Percentiles rank a stretch among this genome's conserved stretches.
Conservation (phyloP, 176 grass and related monocot species). For the Themeda triandra region DNA sequence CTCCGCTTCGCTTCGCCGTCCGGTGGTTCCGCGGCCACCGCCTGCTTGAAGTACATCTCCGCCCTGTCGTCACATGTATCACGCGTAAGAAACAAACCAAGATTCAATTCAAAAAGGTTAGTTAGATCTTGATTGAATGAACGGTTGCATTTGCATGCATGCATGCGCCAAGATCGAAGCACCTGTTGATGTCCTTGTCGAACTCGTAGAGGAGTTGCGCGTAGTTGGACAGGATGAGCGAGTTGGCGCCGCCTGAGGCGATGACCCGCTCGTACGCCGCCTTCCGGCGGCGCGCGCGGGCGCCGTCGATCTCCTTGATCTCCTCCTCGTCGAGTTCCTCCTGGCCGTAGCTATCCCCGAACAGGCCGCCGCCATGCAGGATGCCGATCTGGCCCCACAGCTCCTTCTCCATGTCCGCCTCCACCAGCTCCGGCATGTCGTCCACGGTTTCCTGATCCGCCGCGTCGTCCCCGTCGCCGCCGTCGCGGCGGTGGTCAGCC, state of each 20-base stretch:
- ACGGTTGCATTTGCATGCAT: not conserved
- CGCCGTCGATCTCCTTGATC: not conserved
- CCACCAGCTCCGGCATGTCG: conserved; percentile 24
- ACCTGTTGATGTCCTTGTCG: conserved; percentile 65
- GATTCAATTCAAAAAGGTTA: not conserved
- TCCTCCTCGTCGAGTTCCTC: conserved; percentile 18
- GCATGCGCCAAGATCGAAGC: not conserved
- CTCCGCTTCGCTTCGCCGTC: conserved; percentile 77
- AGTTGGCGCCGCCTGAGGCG: conserved; percentile 40
- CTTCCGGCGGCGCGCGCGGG: conserved; percentile 27
- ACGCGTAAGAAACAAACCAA: not conserved
- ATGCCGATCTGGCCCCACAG: conserved; percentile 71
- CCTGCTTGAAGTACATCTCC: conserved; percentile 69
- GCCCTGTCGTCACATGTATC: conserved; percentile 41
- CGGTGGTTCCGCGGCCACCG: conserved; percentile 52
- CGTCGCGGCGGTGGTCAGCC: not conserved
- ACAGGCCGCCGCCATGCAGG: conserved; percentile 20
- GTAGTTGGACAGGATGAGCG: conserved; percentile 88
- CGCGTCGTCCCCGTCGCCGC: not conserved
- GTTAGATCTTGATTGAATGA: not conserved
- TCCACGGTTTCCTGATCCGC: not conserved
- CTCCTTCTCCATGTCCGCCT: conserved; percentile 32
- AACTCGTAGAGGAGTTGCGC: conserved; percentile 89
- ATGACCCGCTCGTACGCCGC: conserved; percentile 70
- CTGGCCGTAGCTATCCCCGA: not conserved